Base-by-base conservation (phyloP, 306 rosid genomes). In the Prunus mume region DNA sequence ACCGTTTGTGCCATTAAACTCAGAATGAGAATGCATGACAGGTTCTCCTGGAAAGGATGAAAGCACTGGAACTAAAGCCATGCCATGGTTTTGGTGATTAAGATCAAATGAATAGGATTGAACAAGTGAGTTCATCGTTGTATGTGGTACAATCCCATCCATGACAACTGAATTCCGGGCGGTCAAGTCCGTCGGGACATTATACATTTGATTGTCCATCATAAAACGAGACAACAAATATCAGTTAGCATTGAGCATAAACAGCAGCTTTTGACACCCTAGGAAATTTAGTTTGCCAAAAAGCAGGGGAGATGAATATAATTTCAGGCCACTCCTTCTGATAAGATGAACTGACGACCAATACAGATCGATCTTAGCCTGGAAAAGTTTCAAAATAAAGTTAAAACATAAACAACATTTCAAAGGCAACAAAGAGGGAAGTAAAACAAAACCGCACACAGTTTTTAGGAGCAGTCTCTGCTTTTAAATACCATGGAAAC, bases 151-250 rank as follows among this genome's bases (percentile, higher is more conserved):
- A 71, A 79, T 56, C 68, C 82, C 93, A 66, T 82, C 84, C 0
- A 79, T 60, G 80, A 38, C 66, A 58, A 68, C 43, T 57, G 87
- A 79, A 80, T 47, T 82, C 77, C 69, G 82, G 54, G 51, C 65
- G 30, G 72, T 62, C 83, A 83, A 79, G 74, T 82, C 81, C 58
- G 68, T 22, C 28, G 85, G 74, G 61, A 69, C 79, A 79, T 22
- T 74, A 78, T 76, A 82, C 57, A 76, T 70, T 65, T 79, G 85
- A 70, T 87, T 71, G 75, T 85, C 91, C 93, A 88, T 87, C 70
- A 27, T 74, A 50, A 49, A 56, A 27, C 6, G 13, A 38, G 49
- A 61, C 57, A 47, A 8, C 47, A 45, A 60, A 25, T 10, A 38
- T 47, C 70, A 32, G 46, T 61, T 14, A 24, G 50, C 71, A 70